These are phyloP conservation scores for Solanum hybrid DNA, from an alignment of 305 asterid species.

Conservation along the genomic window DNA sequence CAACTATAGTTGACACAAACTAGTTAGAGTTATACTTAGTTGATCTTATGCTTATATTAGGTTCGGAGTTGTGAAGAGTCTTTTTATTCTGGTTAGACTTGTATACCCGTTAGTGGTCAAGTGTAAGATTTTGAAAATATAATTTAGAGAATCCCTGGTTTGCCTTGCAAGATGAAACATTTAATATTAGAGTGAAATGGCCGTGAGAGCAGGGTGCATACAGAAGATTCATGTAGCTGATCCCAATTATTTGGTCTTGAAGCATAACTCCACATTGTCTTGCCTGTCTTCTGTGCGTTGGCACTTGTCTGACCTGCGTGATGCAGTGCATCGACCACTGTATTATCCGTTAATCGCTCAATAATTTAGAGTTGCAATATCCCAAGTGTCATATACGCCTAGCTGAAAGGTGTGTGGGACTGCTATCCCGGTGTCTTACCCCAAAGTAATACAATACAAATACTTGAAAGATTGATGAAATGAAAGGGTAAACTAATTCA, in stretches of 20 bases:
- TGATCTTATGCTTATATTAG: neutral
- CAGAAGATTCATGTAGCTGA: neutral
- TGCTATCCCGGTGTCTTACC: neutral
- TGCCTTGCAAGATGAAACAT: neutral
- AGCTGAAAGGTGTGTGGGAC: neutral
- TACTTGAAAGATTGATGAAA: neutral
- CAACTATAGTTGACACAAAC: neutral
- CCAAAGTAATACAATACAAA: neutral
- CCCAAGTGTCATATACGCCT: neutral
- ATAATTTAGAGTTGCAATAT: neutral
- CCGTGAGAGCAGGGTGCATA: neutral
- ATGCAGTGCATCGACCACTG: neutral
- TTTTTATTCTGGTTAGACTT: neutral
- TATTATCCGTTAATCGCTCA: neutral
- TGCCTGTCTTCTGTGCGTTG: neutral
- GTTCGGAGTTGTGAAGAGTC: neutral
- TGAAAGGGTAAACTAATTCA: neutral
- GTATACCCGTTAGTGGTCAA: neutral
- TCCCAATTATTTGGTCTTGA: neutral
- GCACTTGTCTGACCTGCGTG: neutral
- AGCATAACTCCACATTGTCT: neutral
- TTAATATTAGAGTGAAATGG: neutral
- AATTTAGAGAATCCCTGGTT: neutral
- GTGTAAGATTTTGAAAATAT: neutral
- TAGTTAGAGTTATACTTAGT: neutral